Base-by-base conservation (phyloP, 2,329 filamentous ascomycete species). In the Ophiocordyceps camponoti-floridani region DNA sequence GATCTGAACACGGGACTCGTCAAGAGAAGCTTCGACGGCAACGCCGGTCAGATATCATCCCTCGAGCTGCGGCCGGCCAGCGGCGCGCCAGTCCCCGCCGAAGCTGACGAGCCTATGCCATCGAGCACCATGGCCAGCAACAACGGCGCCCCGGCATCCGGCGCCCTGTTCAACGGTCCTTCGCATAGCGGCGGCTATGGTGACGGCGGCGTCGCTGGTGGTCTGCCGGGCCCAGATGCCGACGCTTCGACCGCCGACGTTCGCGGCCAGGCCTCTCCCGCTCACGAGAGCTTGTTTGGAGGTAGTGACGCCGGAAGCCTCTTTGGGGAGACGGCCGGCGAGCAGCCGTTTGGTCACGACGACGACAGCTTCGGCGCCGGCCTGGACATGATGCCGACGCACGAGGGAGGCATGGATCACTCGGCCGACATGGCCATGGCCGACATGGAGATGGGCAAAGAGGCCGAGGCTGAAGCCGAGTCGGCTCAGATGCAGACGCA, bases 1-100 rank as follows among this genome's bases (percentile, higher is more conserved):
- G 91, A 96, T 59, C 62, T 98, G 26, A 86, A 96, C 54, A 91
- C 77, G 1, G 91, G 91, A 0, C 72, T 82, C 53, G 70, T 82
- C 7, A 79, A 78, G 50, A 75, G 88, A 11, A 72, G 73, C 4
- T 98, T 91, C 55, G 78, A 81, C 42, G 81, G 82, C 2, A 84
- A 73, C 44, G 84, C 80, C 13, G 72, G 83, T 6, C 91, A 98
- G 57, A 87, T 96, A 47, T 91, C 85, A 2, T 78, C 85, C 2
- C 79, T 98, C 38, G 88, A 96, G 61, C 73, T 86, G 46, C 75
- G 91, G 3, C 89, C 91, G 2, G 70, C 82, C 44, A 86, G 79
- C 23, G 81, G 76, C 30, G 63, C 84, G 0, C 79, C 84, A 1
- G 74, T 96, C 1, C 86, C 88, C 0, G 75, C 78, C 45, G 82